A percentile compares a stretch with the other conserved stretches of the same genome.
Evolutionary conservation across 176 grass and related monocot species (phyloP).

Genomic region (Puccinellia tenuiflora): DNA sequence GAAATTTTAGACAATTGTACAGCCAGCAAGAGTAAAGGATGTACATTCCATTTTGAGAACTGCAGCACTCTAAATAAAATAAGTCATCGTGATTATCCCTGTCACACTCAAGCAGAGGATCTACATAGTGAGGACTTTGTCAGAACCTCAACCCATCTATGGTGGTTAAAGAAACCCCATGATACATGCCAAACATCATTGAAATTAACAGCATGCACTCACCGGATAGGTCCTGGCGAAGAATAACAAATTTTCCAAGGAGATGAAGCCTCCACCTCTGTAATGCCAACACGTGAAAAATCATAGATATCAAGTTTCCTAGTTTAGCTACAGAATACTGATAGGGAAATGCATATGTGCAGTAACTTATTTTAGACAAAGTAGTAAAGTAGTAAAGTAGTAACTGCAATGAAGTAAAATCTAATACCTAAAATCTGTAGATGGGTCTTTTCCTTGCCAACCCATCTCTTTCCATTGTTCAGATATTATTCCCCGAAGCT

Average conservation of each 20-base stretch:
- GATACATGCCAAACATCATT: not conserved
- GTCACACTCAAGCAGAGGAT: not conserved
- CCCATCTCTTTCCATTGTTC: conserved; percentile 99
- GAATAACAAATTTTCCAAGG: conserved; percentile 92
- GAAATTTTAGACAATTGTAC: not conserved
- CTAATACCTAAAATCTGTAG: conserved; percentile 94
- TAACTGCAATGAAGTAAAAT: not conserved
- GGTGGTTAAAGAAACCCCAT: not conserved
- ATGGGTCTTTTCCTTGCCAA: conserved; percentile 98
- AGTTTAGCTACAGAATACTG: not conserved
- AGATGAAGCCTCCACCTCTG: conserved; percentile 97
- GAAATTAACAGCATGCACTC: conserved; percentile 22
- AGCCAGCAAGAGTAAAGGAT: not conserved
- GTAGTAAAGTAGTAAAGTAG: no score
- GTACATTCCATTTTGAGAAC: not conserved
- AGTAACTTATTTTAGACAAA: no score
- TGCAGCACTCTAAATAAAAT: not conserved
- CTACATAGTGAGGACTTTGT: not conserved
- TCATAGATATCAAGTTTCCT: conserved; percentile 6
- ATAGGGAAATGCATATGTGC: not conserved
- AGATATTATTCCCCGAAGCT: conserved; percentile 74
- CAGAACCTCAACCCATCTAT: not conserved
- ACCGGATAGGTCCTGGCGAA: conserved; percentile 87
- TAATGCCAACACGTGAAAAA: conserved; percentile 10
- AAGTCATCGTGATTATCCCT: not conserved